Conservation (phyloP, 2,329 filamentous ascomycete genomes). For the Stachybotrys chartarum region DNA sequence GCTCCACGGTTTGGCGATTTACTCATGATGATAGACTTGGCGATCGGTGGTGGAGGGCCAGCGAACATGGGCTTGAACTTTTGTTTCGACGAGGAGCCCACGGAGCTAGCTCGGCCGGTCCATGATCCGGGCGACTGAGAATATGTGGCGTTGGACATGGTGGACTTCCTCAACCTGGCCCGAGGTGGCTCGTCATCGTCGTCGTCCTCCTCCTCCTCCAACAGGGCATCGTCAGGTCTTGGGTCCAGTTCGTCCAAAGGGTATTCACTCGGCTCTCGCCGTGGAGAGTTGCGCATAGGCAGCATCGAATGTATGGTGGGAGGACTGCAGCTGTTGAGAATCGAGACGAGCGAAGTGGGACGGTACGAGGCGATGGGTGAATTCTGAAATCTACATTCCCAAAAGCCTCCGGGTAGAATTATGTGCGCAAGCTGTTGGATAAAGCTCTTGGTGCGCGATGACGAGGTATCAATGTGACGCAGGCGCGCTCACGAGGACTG, state of each 20-base stretch:
- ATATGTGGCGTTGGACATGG: conserved; percentile 2
- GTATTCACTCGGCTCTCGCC: conserved; percentile 24
- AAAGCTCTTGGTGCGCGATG: neutral
- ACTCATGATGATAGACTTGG: conserved; percentile 30
- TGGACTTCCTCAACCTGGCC: conserved; percentile 12
- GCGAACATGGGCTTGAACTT: conserved; percentile 31
- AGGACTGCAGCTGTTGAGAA: conserved; percentile 14
- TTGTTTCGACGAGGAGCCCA: conserved; percentile 17
- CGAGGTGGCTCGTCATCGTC: conserved; percentile 1
- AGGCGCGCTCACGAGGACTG: neutral
- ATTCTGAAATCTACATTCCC: neutral
- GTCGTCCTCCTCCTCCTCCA: conserved; percentile 10
- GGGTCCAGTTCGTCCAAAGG: conserved; percentile 32
- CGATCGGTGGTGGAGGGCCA: conserved; percentile 45
- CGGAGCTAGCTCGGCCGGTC: conserved; percentile 2
- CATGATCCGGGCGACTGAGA: conserved; percentile 9
- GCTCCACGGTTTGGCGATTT: conserved; percentile 1
- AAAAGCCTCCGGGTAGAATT: neutral
- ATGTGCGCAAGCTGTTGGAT: neutral
- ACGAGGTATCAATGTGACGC: neutral
- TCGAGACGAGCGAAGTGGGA: conserved; percentile 6
- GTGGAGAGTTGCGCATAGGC: conserved; percentile 15
- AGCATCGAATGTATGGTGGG: conserved; percentile 5
- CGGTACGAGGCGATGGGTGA: neutral
- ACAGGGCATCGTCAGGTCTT: conserved; percentile 19